Percentiles rank a stretch among this genome's conserved stretches.
Conservation (phyloP, 805 yeast species). For the Suhomyces prunicola region DNA sequence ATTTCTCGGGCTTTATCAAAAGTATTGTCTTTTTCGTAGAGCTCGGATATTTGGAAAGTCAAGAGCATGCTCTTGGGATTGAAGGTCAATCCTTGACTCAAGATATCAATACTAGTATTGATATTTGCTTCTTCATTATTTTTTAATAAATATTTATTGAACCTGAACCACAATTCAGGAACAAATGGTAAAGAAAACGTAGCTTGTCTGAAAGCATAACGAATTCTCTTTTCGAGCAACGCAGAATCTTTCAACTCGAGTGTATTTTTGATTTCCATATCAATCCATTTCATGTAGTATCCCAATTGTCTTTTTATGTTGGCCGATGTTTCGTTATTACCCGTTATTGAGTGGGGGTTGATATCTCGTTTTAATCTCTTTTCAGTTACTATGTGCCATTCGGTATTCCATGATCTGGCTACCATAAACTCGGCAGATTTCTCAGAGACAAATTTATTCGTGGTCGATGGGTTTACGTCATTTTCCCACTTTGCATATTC, state of each 20-base stretch:
- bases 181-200: conserved; percentile 57
- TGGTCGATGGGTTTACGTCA: conserved; percentile 66
- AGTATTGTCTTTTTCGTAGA: conserved; percentile 58
- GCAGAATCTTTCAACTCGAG: conserved; percentile 52
- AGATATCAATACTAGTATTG: conserved; percentile 42
- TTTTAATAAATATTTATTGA: conserved; percentile 35
- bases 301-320: conserved; percentile 41
- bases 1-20: conserved; percentile 47
- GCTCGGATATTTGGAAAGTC: conserved; percentile 64
- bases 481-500: conserved; percentile 82
- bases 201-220: conserved; percentile 71
- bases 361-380: conserved; percentile 44
- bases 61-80: conserved; percentile 72
- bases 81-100: conserved; percentile 53
- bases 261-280: conserved; percentile 74
- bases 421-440: conserved; percentile 81
- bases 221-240: conserved; percentile 52
- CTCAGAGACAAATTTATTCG: conserved; percentile 82
- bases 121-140: conserved; percentile 38
- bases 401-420: conserved; percentile 74
- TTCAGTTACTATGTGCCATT: conserved; percentile 58
- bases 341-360: conserved; percentile 22
- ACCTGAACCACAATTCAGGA: conserved; percentile 78
- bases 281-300: conserved; percentile 72
- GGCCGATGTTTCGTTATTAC: conserved; percentile 12